phyloP scores from a whole-genome alignment of 176 grass and related monocot genomes.

The Oryza coarctata region DNA sequence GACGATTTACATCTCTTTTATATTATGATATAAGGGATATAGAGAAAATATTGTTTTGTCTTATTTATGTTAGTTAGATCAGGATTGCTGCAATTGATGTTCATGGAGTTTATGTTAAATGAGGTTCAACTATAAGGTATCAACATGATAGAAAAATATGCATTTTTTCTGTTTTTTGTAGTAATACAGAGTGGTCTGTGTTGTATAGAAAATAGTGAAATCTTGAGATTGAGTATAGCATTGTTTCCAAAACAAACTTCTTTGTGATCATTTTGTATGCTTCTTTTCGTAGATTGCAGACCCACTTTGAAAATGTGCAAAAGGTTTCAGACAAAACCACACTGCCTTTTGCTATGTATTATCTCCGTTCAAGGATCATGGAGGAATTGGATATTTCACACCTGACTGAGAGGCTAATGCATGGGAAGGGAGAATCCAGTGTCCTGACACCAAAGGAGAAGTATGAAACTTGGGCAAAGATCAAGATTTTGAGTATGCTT shows the following conservation, averaged over 20 bases:
- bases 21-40: not conserved
- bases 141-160: not conserved
- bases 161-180: not conserved
- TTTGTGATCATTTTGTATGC: not conserved
- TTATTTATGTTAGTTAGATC: not conserved
- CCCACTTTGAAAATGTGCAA: constrained; percentile 86
- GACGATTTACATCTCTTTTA: not conserved
- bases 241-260: not conserved
- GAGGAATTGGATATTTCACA: constrained; percentile 75
- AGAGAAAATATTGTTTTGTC: not conserved
- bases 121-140: not conserved
- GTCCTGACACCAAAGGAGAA: constrained; percentile 62
- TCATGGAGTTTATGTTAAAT: not conserved
- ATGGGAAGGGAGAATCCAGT: constrained; percentile 67
- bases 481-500: constrained; percentile 80
- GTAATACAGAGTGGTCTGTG: not conserved
- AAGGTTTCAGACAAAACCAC: constrained; percentile 82
- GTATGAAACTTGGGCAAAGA: constrained; percentile 78
- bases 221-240: not conserved
- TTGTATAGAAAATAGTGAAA: not conserved
- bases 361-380: constrained; percentile 61
- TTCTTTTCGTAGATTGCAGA: constrained; percentile 56
- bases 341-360: constrained; percentile 80
- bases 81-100: not conserved
- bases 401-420: constrained; percentile 69